Evolutionary conservation across 352 stramenopile genomes (phyloP).

Genomic region (Phytophthora fragariaefolia): DNA sequence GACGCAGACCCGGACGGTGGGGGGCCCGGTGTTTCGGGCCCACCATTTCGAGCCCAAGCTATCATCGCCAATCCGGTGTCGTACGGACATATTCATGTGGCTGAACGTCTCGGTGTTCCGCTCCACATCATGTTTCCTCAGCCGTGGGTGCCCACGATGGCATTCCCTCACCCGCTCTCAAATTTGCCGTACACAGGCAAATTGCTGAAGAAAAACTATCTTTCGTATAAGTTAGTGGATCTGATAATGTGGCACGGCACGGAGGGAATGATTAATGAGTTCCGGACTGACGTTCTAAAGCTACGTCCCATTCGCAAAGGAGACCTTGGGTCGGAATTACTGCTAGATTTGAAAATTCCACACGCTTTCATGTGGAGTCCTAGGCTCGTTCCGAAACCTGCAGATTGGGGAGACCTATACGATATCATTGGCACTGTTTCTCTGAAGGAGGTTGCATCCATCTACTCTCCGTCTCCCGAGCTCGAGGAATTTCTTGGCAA

Average conservation of each 20-base stretch:
- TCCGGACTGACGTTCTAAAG: slow-evolving; percentile 64
- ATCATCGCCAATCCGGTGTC: slow-evolving; percentile 94
- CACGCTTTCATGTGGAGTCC: slow-evolving; percentile 90
- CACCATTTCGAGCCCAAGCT: slow-evolving; percentile 83
- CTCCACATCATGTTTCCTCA: slow-evolving; percentile 95
- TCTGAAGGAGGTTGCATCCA: slow-evolving; percentile 40
- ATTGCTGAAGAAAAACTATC: slow-evolving; percentile 61
- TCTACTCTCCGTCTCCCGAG: slow-evolving; percentile 55
- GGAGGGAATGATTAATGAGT: slow-evolving; percentile 77
- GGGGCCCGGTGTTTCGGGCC: slow-evolving; percentile 39
- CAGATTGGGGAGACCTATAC: slow-evolving; percentile 87
- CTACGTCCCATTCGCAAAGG: slow-evolving; percentile 63
- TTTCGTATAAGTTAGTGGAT: slow-evolving; percentile 89
- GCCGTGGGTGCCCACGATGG: slow-evolving; percentile 84
- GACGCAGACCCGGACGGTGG: slow-evolving; percentile 73
- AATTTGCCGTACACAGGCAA: slow-evolving; percentile 77
- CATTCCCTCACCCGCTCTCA: slow-evolving; percentile 89
- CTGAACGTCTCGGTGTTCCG: slow-evolving; percentile 89
- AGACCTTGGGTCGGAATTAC: slow-evolving; percentile 50
- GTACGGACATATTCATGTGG: slow-evolving; percentile 93
- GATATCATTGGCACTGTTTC: slow-evolving; percentile 87
- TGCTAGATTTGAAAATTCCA: slow-evolving; percentile 78
- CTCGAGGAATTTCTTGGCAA: slow-evolving; percentile 64
- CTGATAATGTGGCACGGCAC: slow-evolving; percentile 69
- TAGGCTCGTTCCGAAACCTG: slow-evolving; percentile 82